Percentiles rank a stretch among this genome's conserved stretches.
These are phyloP conservation scores for Meira nashicola DNA, from an alignment of 1,284 basidiomycete species.

Conservation along the genomic window DNA sequence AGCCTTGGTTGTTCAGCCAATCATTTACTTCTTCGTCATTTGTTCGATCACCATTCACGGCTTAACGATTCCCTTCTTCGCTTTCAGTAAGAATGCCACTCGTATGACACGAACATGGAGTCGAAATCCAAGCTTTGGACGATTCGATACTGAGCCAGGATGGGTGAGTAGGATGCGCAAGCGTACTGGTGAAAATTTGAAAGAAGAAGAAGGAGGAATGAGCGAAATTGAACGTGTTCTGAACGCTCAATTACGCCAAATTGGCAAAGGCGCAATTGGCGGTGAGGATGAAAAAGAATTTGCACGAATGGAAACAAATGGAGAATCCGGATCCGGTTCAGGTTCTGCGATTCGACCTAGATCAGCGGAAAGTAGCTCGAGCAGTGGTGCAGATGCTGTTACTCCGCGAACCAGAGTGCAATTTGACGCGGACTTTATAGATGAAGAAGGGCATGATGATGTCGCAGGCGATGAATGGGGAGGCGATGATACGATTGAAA, in stretches of 20 bases:
- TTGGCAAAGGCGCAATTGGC: slow-evolving; percentile 41
- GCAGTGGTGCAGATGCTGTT: slow-evolving; percentile 15
- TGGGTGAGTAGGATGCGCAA: slow-evolving; percentile 44
- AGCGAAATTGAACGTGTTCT: slow-evolving; percentile 23
- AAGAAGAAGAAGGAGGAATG: slow-evolving; percentile 17
- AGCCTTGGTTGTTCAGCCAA: slow-evolving; percentile 48
- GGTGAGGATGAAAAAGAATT: slow-evolving; percentile 40
- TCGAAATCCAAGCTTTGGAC: slow-evolving; percentile 15
- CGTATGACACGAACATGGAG: slow-evolving; percentile 41
- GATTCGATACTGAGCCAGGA: slow-evolving; percentile 34
- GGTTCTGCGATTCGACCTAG: slow-evolving; percentile 8
- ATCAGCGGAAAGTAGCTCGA: not conserved
- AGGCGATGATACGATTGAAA: slow-evolving; percentile 46
- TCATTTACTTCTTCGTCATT: slow-evolving; percentile 52
- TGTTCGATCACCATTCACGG: slow-evolving; percentile 51
- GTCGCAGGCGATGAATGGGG: slow-evolving; percentile 34
- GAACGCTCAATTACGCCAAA: slow-evolving; percentile 35
- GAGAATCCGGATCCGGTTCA: slow-evolving; percentile 17
- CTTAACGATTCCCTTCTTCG: slow-evolving; percentile 52
- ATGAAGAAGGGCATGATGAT: slow-evolving; percentile 38
- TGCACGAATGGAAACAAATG: slow-evolving; percentile 20
- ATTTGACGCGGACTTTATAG: slow-evolving; percentile 13
- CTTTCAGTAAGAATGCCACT: slow-evolving; percentile 40
- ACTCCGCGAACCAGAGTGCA: slow-evolving; percentile 24
- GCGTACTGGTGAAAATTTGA: slow-evolving; percentile 23